Percentiles rank a stretch among this genome's conserved stretches.
Conservation (phyloP, 768 basidiomycete genomes). For the Amanita phalloides region DNA sequence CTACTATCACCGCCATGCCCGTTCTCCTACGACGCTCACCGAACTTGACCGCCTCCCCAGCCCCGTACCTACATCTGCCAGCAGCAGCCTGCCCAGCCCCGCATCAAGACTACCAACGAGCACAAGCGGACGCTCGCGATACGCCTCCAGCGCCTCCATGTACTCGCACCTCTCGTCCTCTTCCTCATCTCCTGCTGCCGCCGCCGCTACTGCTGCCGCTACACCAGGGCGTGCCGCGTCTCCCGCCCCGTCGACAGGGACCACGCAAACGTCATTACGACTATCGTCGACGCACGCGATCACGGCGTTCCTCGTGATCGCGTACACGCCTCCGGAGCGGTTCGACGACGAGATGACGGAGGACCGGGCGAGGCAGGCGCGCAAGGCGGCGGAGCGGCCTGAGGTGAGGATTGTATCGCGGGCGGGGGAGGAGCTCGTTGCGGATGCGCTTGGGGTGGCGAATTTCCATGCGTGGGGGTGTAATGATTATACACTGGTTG, state of each 20-base stretch:
- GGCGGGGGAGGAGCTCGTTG: conserved; percentile 77
- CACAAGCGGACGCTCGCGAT: background rate
- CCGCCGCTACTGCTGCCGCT: too few species aligned
- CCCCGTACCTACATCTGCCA: conserved; percentile 2
- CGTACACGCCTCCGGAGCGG: conserved; percentile 75
- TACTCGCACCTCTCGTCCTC: background rate
- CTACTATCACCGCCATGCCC: background rate
- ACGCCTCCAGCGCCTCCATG: background rate
- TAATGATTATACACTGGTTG: conserved; percentile 79
- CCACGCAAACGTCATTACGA: background rate
- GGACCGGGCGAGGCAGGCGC: conserved; percentile 63
- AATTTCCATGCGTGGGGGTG: conserved; percentile 82
- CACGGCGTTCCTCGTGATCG: conserved; percentile 77
- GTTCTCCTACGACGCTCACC: conserved; percentile 9
- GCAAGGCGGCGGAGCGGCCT: conserved; percentile 83
- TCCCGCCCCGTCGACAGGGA: background rate
- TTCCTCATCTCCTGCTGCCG: background rate
- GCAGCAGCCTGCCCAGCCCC: conserved; percentile 13
- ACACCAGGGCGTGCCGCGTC: background rate
- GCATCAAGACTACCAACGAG: background rate
- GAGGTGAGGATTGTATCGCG: conserved; percentile 89
- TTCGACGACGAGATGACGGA: conserved; percentile 63
- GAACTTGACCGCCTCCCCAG: conserved; percentile 8
- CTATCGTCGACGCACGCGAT: conserved; percentile 20
- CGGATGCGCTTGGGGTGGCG: conserved; percentile 72